Percentiles rank a stretch among this genome's conserved stretches.
Conservation (phyloP, 805 yeast genomes). For the Isabelozyma pseudorhagii region DNA sequence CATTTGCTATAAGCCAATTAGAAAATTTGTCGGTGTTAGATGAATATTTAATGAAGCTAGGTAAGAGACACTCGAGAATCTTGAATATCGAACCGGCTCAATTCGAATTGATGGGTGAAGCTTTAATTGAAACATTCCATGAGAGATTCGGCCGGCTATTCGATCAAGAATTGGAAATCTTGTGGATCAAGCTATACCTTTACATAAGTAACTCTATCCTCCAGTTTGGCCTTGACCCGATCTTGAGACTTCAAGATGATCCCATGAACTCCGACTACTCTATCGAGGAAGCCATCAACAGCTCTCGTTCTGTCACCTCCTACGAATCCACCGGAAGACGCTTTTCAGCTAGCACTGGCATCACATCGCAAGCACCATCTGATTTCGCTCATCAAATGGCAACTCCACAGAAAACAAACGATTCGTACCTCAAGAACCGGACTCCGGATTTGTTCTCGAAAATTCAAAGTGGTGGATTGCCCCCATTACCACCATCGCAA, state of each 20-base stretch:
- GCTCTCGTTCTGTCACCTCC: neutral
- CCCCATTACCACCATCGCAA: neutral
- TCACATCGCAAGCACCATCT: neutral
- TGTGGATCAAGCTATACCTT: conserved; percentile 69
- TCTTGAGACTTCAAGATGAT: conserved; percentile 14
- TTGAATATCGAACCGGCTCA: conserved; percentile 68
- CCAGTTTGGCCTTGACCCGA: conserved; percentile 58
- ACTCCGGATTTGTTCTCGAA: too few relatives aligned
- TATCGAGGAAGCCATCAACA: neutral
- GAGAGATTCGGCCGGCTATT: conserved; percentile 57
- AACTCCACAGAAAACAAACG: neutral
- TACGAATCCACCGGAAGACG: neutral
- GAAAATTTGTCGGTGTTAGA: conserved; percentile 58
- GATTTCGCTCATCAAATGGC: neutral
- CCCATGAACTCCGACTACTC: conserved; percentile 1
- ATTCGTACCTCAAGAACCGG: neutral
- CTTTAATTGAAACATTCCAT: conserved; percentile 62
- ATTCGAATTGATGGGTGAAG: conserved; percentile 72
- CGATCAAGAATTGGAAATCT: conserved; percentile 58
- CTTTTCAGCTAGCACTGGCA: neutral
- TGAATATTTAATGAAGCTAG: conserved; percentile 58
- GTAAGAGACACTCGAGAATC: conserved; percentile 73
- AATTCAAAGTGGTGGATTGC: neutral
- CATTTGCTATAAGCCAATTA: conserved; percentile 61
- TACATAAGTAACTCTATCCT: conserved; percentile 66